phyloP scores from a whole-genome alignment of 805 yeast species.

The Groenewaldozyma tartarivorans region DNA sequence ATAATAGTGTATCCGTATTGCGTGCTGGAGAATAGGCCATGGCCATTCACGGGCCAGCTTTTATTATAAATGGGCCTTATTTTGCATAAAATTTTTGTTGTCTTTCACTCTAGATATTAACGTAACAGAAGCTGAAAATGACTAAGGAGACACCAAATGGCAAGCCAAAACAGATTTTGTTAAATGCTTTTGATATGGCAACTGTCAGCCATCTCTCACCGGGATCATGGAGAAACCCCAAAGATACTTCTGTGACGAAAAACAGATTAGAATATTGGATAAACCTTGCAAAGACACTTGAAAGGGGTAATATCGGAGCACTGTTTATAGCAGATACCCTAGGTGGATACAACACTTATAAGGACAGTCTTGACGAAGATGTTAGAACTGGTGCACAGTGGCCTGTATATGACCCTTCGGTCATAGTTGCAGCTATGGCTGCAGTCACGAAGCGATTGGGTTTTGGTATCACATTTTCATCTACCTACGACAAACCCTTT shows the following conservation, averaged over 20 bases:
- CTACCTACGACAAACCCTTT: conserved; percentile 35
- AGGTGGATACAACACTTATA: conserved; percentile 33
- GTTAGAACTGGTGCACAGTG: conserved; percentile 22
- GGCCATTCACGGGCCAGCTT: too few species aligned
- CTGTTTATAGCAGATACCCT: conserved; percentile 34
- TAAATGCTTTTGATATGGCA: conserved; percentile 33
- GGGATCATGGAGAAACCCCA: conserved; percentile 33
- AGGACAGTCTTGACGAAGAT: conserved; percentile 34
- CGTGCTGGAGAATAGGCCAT: too few species aligned
- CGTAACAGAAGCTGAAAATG: too few species aligned
- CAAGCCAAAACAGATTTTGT: too few species aligned
- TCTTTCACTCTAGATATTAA: too few species aligned
- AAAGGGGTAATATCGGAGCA: conserved; percentile 31
- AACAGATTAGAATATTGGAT: conserved; percentile 29
- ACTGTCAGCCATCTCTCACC: conserved; percentile 20
- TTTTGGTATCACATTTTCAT: conserved; percentile 35
- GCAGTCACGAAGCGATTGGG: conserved; percentile 35
- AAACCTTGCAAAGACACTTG: conserved; percentile 29
- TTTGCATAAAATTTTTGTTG: too few species aligned
- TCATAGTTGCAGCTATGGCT: conserved; percentile 35
- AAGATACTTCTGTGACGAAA: conserved; percentile 20
- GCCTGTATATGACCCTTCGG: conserved; percentile 34
- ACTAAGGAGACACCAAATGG: too few species aligned
- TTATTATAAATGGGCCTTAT: too few species aligned
- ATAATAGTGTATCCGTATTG: too few species aligned